Percentiles rank a stretch among this genome's conserved stretches.
phyloP scores from a whole-genome alignment of 768 basidiomycete genomes.

The Lentinula guzmanii region DNA sequence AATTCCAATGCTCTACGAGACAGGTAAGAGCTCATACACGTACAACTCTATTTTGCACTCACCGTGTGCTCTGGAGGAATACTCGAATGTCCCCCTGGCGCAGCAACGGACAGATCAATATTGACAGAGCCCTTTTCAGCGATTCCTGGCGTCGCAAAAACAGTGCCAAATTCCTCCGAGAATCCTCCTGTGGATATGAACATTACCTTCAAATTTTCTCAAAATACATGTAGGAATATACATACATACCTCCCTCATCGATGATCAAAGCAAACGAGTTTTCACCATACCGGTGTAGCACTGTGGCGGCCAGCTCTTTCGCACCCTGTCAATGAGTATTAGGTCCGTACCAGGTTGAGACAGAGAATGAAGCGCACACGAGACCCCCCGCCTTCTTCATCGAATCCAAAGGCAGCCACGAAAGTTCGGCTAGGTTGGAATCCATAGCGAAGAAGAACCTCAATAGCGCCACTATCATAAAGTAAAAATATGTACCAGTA shows the following conservation, averaged over 20 bases:
- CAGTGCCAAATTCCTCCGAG: constrained; percentile 39
- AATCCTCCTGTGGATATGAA: constrained; percentile 36
- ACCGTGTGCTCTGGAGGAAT: constrained; percentile 74
- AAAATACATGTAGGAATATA: neutral
- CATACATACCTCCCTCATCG: constrained; percentile 77
- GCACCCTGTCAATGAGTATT: constrained; percentile 43
- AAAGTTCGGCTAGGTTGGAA: constrained; percentile 62
- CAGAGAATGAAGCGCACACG: constrained; percentile 23
- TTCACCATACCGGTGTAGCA: constrained; percentile 61
- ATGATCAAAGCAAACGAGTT: constrained; percentile 73
- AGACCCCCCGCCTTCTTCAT: constrained; percentile 61
- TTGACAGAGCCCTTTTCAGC: constrained; percentile 64
- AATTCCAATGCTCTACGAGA: constrained; percentile 70
- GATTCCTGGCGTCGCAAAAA: constrained; percentile 57
- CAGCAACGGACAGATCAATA: constrained; percentile 55
- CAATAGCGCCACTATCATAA: constrained; percentile 45
- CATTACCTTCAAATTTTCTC: neutral
- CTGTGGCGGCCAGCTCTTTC: constrained; percentile 31
- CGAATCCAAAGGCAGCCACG: constrained; percentile 66
- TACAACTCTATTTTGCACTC: constrained; percentile 25
- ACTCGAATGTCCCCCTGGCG: constrained; percentile 82
- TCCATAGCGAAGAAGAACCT: constrained; percentile 54
- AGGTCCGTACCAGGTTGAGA: neutral
- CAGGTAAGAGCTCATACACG: neutral
- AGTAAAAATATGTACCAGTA: neutral